phyloP scores from a whole-genome alignment of 805 yeast genomes.

The Pichia insulana region DNA sequence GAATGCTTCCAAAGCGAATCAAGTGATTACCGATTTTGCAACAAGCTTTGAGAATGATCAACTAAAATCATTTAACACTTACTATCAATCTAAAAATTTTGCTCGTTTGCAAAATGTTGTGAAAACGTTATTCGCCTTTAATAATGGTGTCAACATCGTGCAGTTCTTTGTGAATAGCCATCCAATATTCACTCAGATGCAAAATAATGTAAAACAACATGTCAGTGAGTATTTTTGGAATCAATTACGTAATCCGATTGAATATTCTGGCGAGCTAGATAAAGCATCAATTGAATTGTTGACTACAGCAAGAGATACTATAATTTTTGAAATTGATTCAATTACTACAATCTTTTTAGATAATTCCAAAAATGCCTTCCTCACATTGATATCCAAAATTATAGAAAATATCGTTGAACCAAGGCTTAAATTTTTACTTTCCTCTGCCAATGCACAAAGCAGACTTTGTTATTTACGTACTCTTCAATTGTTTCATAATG shows the following conservation, averaged over 20 bases:
- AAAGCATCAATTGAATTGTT: conserved; percentile 43
- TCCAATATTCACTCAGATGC: conserved; percentile 51
- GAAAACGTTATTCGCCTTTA: conserved; percentile 64
- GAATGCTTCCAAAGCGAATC: conserved; percentile 28
- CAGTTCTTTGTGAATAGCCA: conserved; percentile 76
- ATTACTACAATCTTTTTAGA: conserved; percentile 58
- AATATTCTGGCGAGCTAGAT: conserved; percentile 40
- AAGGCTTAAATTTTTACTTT: conserved; percentile 48
- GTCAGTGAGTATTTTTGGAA: conserved; percentile 40
- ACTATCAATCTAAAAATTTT: conserved; percentile 62
- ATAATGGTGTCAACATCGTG: conserved; percentile 77
- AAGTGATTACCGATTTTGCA: conserved; percentile 58
- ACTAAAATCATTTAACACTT: conserved; percentile 60
- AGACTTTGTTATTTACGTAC: conserved; percentile 69
- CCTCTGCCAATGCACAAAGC: conserved; percentile 53
- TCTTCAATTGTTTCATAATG: conserved; percentile 55
- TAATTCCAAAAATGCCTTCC: conserved; percentile 55
- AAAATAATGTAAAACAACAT: conserved; percentile 16
- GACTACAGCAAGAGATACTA: conserved; percentile 47
- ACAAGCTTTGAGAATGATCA: conserved; percentile 68
- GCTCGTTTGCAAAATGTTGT: conserved; percentile 71
- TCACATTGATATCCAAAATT: conserved; percentile 62
- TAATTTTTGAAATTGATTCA: conserved; percentile 64
- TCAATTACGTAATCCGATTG: conserved; percentile 50
- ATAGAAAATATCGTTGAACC: conserved; percentile 64